Evolutionary conservation across 495 filamentous ascomycete genomes (phyloP), one percentile per base, ranked within the genome.

Genomic region (Astrothelium macrocarpum): DNA sequence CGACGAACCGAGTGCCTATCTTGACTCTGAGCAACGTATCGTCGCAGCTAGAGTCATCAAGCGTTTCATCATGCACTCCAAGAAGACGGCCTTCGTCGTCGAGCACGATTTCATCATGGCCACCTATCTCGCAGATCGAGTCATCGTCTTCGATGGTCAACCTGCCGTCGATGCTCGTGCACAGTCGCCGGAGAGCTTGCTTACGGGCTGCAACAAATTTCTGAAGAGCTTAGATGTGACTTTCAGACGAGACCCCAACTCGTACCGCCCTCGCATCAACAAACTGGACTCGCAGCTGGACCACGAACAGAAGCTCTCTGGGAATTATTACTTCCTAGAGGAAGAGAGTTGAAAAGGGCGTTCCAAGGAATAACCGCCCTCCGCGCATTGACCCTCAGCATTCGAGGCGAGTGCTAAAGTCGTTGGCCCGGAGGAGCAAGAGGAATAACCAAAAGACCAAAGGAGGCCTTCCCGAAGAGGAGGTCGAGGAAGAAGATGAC

Each of bases 31-130:
- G 75, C 94, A 98, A 78, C 92, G 94, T 89, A 97, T 98, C 68
- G 84, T 97, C 64, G 94, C 93, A 65, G 88, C 91, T 59, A 85
- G 92, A 72, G 94, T 97, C 69, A 98, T 98, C 80, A 98, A 98
- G 81, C 87, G 94, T 65, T 98, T 96, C 83, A 97, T 98, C 71
- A 98, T 97, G 94, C 92, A 97, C 81, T 85, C 90, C 63, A 97
- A 98, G 87, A 97, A 97, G 83, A 97, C 94, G 0, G 94, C 95
- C 39, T 97, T 98, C 75, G 85, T 98, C 66, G 94, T 97, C 70
- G 94, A 98, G 85, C 94, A 98, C 87, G 95, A 98, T 85, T 97
- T 98, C 80, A 97, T 97, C 80, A 97, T 97, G 94, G 91, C 91
- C 32, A 89, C 94, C 20, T 98, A 98, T 75, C 85, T 97, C 23